A percentile compares a stretch with the other conserved stretches of the same genome.
These are phyloP conservation scores for Pseudozyma tsukubaensis DNA, from an alignment of 1,284 basidiomycete species.

Conservation along the genomic window DNA sequence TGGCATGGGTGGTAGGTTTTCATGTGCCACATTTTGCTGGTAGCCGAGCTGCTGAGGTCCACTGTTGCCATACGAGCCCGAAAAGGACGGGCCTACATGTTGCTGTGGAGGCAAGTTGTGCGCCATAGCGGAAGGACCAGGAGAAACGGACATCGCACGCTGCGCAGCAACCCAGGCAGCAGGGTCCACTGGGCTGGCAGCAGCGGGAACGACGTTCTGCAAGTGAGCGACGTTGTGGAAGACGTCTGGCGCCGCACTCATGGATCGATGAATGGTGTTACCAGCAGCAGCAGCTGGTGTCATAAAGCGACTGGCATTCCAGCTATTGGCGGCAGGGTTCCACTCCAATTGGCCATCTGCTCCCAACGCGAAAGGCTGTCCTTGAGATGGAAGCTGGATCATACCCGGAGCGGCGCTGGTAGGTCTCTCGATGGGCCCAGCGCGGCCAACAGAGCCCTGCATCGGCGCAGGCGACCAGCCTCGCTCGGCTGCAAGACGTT, in stretches of 20 bases:
- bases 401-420: conserved; percentile 50
- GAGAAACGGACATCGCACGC: conserved; percentile 43
- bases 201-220: not conserved
- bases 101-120: conserved; percentile 1
- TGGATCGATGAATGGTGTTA: conserved; percentile 32
- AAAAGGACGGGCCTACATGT: no score
- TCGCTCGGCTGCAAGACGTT: conserved; percentile 50
- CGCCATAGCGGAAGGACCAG: conserved; percentile 17
- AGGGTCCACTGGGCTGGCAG: conserved; percentile 5
- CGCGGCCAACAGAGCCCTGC: conserved; percentile 6
- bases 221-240: conserved; percentile 23
- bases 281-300: conserved; percentile 21
- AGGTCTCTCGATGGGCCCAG: conserved; percentile 25
- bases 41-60: conserved; percentile 13
- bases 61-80: no score
- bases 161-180: conserved; percentile 36
- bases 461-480: conserved; percentile 62
- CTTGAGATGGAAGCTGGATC: conserved; percentile 41
- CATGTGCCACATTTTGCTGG: conserved; percentile 2
- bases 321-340: conserved; percentile 36
- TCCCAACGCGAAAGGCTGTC: conserved; percentile 34
- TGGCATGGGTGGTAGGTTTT: conserved; percentile 31
- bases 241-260: conserved; percentile 53
- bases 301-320: conserved; percentile 44
- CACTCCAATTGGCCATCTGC: conserved; percentile 35